Conservation (phyloP, 2,329 filamentous ascomycete species). For the Aspergillus unguis region DNA sequence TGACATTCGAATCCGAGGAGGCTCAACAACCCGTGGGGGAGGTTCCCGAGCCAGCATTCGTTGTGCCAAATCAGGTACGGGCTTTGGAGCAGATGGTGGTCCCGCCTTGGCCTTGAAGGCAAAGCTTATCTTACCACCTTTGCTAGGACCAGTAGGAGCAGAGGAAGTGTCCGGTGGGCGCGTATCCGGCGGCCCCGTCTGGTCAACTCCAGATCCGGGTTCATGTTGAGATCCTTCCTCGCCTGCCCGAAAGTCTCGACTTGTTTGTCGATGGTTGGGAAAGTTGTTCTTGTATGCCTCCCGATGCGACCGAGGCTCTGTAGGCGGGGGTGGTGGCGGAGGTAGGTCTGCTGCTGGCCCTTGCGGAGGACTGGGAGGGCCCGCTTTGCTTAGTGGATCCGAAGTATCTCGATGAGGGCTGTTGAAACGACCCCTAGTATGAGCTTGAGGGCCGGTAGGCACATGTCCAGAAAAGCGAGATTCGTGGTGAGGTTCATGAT, state of each 20-base stretch:
- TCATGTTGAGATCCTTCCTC: slow-evolving; percentile 55
- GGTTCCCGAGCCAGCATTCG: slow-evolving; percentile 45
- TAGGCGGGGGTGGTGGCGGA: slow-evolving; percentile 26
- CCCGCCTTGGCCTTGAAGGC: slow-evolving; percentile 79
- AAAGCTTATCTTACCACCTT: slow-evolving; percentile 79
- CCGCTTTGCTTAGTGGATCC: slow-evolving; percentile 52
- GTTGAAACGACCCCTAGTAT: slow-evolving; percentile 61
- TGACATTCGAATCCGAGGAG: slow-evolving; percentile 39
- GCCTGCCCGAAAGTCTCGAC: slow-evolving; percentile 62
- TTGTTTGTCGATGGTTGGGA: slow-evolving; percentile 59
- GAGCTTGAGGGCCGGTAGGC: slow-evolving; percentile 46
- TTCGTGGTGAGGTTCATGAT: slow-evolving; percentile 59
- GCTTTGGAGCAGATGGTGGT: slow-evolving; percentile 52
- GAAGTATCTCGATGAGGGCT: slow-evolving; percentile 69
- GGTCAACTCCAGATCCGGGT: slow-evolving; percentile 34
- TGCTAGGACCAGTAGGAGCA: slow-evolving; percentile 53
- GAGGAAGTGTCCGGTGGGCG: slow-evolving; percentile 55
- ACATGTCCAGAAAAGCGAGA: slow-evolving; percentile 43
- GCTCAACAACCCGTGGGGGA: slow-evolving; percentile 32
- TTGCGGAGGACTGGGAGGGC: slow-evolving; percentile 37
- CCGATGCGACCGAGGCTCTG: slow-evolving; percentile 34
- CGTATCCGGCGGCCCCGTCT: slow-evolving; percentile 54
- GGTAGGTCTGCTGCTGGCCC: slow-evolving; percentile 33
- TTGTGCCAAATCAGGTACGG: slow-evolving; percentile 49
- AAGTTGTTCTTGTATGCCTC: slow-evolving; percentile 52